phyloP scores from a whole-genome alignment of 2,329 filamentous ascomycete species.

The Trichothecium roseum region DNA sequence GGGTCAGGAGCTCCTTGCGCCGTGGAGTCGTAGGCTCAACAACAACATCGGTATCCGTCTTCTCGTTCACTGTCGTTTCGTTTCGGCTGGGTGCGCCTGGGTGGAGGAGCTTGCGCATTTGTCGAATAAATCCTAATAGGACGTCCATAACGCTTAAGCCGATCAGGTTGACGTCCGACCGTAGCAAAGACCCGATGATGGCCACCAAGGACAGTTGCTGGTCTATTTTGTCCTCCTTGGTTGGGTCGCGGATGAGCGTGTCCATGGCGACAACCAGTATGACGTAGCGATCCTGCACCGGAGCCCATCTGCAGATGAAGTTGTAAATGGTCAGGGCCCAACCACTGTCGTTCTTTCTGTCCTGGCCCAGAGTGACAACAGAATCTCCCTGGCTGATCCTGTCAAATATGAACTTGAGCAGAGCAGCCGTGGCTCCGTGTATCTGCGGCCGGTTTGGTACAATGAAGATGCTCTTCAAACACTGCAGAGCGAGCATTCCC shows the following conservation, averaged over 20 bases:
- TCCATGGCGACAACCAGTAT: conserved; percentile 80
- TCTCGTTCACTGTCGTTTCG: conserved; percentile 21
- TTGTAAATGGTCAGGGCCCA: conserved; percentile 81
- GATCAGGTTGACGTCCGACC: conserved; percentile 86
- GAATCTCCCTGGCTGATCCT: conserved; percentile 40
- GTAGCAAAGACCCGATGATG: conserved; percentile 72
- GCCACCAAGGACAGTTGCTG: conserved; percentile 67
- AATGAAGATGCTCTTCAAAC: conserved; percentile 76
- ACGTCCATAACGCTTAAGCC: conserved; percentile 95
- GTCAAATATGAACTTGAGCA: conserved; percentile 65
- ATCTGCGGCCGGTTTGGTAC: conserved; percentile 76
- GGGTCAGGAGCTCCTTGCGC: conserved; percentile 54
- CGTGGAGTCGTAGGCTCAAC: conserved; percentile 28
- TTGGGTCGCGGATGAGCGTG: conserved; percentile 54
- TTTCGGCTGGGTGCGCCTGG: conserved; percentile 31
- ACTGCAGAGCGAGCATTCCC: conserved; percentile 72
- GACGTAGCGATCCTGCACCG: conserved; percentile 88
- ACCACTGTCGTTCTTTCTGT: conserved; percentile 38
- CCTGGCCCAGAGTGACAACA: conserved; percentile 38
- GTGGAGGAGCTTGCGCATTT: conserved; percentile 69
- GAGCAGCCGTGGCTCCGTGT: conserved; percentile 60
- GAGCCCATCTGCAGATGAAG: conserved; percentile 74
- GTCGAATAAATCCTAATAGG: conserved; percentile 71
- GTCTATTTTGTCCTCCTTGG: conserved; percentile 60
- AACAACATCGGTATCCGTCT: conserved; percentile 17